Evolutionary conservation across 2,329 filamentous ascomycete genomes (phyloP).

Genomic region (Acrodontium crateriforme): DNA sequence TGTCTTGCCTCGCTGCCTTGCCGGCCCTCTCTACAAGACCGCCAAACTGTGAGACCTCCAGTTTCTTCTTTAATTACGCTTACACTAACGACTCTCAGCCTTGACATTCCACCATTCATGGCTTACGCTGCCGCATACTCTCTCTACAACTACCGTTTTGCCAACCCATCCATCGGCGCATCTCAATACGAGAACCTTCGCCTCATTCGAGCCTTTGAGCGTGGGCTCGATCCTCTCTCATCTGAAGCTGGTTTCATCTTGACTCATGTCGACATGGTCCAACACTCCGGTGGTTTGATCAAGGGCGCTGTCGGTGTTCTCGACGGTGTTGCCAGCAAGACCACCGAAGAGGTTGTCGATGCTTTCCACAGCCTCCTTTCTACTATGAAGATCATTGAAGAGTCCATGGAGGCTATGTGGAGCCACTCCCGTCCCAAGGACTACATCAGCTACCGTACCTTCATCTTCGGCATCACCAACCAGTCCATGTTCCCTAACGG

Average conservation of each 20-base stretch:
- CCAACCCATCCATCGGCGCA: constrained; percentile 39
- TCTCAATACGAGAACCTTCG: constrained; percentile 51
- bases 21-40: constrained; percentile 70
- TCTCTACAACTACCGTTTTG: constrained; percentile 50
- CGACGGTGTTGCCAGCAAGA: constrained; percentile 29
- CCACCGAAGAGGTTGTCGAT: constrained; percentile 8
- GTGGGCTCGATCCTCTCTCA: constrained; percentile 70
- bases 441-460: constrained; percentile 85
- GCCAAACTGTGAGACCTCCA: constrained; percentile 60
- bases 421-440: constrained; percentile 66
- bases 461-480: constrained; percentile 90
- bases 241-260: constrained; percentile 95
- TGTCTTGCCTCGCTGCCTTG: constrained; percentile 57
- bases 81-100: constrained; percentile 25
- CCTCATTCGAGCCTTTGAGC: constrained; percentile 81
- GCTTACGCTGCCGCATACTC: constrained; percentile 57
- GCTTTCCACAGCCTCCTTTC: constrained; percentile 17
- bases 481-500: constrained; percentile 91
- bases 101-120: constrained; percentile 83
- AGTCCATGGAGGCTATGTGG: constrained; percentile 56
- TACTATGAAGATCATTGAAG: constrained; percentile 21
- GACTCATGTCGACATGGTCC: constrained; percentile 91
- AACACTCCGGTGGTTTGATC: constrained; percentile 66
- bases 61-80: not conserved
- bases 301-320: constrained; percentile 57